Conservation (phyloP, 2,329 filamentous ascomycete genomes). For the Aspergillus cejpii region DNA sequence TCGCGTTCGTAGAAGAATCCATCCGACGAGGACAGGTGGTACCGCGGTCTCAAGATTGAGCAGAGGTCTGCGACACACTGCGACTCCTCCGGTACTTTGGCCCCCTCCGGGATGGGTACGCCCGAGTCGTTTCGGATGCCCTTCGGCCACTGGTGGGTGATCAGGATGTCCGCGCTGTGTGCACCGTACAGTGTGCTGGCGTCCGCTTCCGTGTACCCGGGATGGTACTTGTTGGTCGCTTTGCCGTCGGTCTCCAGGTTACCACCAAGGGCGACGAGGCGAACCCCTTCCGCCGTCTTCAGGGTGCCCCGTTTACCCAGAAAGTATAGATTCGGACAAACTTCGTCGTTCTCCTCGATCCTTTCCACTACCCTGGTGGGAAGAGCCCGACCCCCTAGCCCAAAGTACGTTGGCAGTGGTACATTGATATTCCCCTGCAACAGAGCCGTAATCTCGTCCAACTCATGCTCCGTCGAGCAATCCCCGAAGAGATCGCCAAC, state of each 20-base stretch:
- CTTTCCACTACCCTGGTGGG: conserved; percentile 65
- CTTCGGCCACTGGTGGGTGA: conserved; percentile 81
- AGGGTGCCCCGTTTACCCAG: conserved; percentile 79
- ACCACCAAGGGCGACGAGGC: conserved; percentile 81
- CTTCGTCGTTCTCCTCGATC: conserved; percentile 63
- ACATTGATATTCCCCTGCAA: conserved; percentile 66
- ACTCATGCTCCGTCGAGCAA: conserved; percentile 42
- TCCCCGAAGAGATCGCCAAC: conserved; percentile 73
- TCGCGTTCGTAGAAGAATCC: conserved; percentile 81
- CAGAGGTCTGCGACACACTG: conserved; percentile 72
- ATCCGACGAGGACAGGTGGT: conserved; percentile 72
- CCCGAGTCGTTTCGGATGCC: conserved; percentile 64
- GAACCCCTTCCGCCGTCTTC: conserved; percentile 82
- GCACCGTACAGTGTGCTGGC: conserved; percentile 68
- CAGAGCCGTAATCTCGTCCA: conserved; percentile 58
- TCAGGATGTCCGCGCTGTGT: conserved; percentile 73
- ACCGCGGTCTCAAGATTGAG: conserved; percentile 73
- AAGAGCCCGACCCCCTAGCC: conserved; percentile 65
- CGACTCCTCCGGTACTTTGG: conserved; percentile 50
- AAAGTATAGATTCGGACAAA: conserved; percentile 87
- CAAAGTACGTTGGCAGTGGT: conserved; percentile 85
- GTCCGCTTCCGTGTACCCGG: conserved; percentile 70
- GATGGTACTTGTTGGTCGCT: conserved; percentile 61
- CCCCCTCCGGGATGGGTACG: conserved; percentile 50
- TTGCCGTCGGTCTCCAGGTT: conserved; percentile 43